A percentile compares a stretch with the other conserved stretches of the same genome.
phyloP scores from a whole-genome alignment of 2,329 filamentous ascomycete genomes.

The Sclerotinia sclerotiorum region DNA sequence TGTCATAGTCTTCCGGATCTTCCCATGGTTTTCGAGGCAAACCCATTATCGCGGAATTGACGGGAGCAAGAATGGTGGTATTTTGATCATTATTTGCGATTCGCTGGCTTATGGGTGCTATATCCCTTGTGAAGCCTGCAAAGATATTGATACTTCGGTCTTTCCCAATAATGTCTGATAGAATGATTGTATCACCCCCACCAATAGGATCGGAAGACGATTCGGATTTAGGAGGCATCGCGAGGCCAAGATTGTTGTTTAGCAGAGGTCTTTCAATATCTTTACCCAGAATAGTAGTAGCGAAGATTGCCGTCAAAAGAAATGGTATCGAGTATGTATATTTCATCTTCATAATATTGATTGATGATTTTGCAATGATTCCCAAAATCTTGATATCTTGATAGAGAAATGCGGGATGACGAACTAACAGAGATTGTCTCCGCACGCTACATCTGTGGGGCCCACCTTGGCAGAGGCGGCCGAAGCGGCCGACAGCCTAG shows the following conservation, averaged over 20 bases:
- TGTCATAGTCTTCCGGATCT: constrained; percentile 68
- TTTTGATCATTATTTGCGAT: constrained; percentile 67
- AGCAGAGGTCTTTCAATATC: constrained; percentile 28
- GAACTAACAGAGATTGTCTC: constrained; percentile 2
- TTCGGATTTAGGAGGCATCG: constrained; percentile 32
- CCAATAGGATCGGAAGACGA: constrained; percentile 32
- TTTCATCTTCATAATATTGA: constrained; percentile 18
- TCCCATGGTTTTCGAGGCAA: constrained; percentile 88
- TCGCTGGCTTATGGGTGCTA: constrained; percentile 65
- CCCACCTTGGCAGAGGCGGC: too few species aligned
- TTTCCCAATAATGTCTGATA: constrained; percentile 82
- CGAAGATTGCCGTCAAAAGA: constrained; percentile 27
- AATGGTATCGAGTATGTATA: constrained; percentile 11
- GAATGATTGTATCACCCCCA: constrained; percentile 55
- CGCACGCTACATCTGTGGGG: background rate
- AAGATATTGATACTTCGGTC: constrained; percentile 82
- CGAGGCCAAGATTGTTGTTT: constrained; percentile 32
- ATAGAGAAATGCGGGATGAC: constrained; percentile 22
- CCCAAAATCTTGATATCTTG: constrained; percentile 10
- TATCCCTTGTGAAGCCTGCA: constrained; percentile 74
- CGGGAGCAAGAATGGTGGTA: constrained; percentile 82
- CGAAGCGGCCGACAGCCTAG: background rate
- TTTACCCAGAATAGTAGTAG: constrained; percentile 21
- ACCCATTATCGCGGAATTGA: constrained; percentile 75
- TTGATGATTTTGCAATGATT: background rate